Percentiles rank a stretch among this genome's conserved stretches.
Evolutionary conservation across 2,329 filamentous ascomycete genomes (phyloP).

Genomic region (Neofusicoccum cordaticola): DNA sequence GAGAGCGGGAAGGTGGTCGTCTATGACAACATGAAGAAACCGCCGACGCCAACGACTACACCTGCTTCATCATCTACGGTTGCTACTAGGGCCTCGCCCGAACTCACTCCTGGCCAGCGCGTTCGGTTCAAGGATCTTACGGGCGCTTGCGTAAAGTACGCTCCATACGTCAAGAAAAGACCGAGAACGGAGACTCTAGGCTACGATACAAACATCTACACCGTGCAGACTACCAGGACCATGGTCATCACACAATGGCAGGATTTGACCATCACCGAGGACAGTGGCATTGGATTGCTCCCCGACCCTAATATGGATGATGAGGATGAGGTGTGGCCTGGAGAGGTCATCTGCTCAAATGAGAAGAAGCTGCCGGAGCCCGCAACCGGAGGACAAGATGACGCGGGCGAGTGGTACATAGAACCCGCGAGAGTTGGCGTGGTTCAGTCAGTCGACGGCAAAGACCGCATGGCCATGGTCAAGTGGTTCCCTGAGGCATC

Average conservation of each 20-base stretch:
- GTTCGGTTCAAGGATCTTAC: conserved; percentile 56
- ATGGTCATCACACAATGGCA: conserved; percentile 59
- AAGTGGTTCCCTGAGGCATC: conserved; percentile 48
- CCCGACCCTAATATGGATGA: conserved; percentile 53
- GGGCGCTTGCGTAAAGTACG: conserved; percentile 53
- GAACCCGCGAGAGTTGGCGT: conserved; percentile 53
- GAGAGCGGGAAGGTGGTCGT: conserved; percentile 41
- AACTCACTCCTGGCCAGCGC: conserved; percentile 45
- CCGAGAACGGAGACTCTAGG: conserved; percentile 49
- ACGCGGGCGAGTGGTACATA: conserved; percentile 30
- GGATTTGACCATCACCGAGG: conserved; percentile 50
- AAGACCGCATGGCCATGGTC: conserved; percentile 56
- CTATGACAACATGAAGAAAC: conserved; percentile 39
- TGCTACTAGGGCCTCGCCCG: conserved; percentile 20
- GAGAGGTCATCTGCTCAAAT: conserved; percentile 53
- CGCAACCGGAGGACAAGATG: conserved; percentile 18
- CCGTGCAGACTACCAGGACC: conserved; percentile 49
- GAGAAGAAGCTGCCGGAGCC: conserved; percentile 27
- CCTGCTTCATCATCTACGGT: conserved; percentile 19
- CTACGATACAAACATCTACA: conserved; percentile 59
- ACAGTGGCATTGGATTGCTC: conserved; percentile 46
- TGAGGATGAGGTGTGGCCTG: conserved; percentile 56
- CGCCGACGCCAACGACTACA: conserved; percentile 23
- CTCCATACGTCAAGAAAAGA: conserved; percentile 42
- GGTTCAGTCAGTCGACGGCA: conserved; percentile 54